phyloP scores from a whole-genome alignment of 2,329 filamentous ascomycete species.

The Colletotrichum acutatum region DNA sequence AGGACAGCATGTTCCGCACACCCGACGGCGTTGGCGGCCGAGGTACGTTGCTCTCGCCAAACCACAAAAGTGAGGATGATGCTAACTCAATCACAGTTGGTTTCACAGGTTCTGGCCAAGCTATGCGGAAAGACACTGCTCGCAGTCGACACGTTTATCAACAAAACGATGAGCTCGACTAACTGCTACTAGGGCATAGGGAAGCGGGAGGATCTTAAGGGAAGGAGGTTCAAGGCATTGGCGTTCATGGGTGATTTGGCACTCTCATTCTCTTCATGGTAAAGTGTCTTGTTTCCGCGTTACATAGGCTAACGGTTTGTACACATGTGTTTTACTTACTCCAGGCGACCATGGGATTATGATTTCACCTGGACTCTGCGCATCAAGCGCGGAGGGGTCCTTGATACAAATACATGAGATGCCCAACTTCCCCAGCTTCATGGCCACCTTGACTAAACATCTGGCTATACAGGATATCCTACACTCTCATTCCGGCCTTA shows the following conservation, averaged over 20 bases:
- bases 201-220: slow-evolving; percentile 37
- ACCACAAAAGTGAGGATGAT: background rate
- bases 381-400: slow-evolving; percentile 4
- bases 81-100: slow-evolving; percentile 71
- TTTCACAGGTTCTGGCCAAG: slow-evolving; percentile 93
- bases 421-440: slow-evolving; percentile 28
- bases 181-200: slow-evolving; percentile 47
- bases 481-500: background rate
- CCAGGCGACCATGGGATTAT: slow-evolving; percentile 20
- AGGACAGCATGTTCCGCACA: slow-evolving; percentile 97
- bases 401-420: slow-evolving; percentile 35
- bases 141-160: slow-evolving; percentile 88
- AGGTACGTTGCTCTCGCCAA: slow-evolving; percentile 66
- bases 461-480: slow-evolving; percentile 33
- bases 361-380: slow-evolving; percentile 18
- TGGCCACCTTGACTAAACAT: slow-evolving; percentile 31
- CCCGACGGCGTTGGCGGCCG: slow-evolving; percentile 86
- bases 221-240: slow-evolving; percentile 37
- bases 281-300: slow-evolving; percentile 31
- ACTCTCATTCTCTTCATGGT: slow-evolving; percentile 35
- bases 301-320: slow-evolving; percentile 35
- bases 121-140: slow-evolving; percentile 92
- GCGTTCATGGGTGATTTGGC: slow-evolving; percentile 31
- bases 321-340: slow-evolving; percentile 17
- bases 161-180: slow-evolving; percentile 78